These are phyloP conservation scores for Carpinus fangiana DNA, from an alignment of 306 rosid genomes.

Conservation along the genomic window DNA sequence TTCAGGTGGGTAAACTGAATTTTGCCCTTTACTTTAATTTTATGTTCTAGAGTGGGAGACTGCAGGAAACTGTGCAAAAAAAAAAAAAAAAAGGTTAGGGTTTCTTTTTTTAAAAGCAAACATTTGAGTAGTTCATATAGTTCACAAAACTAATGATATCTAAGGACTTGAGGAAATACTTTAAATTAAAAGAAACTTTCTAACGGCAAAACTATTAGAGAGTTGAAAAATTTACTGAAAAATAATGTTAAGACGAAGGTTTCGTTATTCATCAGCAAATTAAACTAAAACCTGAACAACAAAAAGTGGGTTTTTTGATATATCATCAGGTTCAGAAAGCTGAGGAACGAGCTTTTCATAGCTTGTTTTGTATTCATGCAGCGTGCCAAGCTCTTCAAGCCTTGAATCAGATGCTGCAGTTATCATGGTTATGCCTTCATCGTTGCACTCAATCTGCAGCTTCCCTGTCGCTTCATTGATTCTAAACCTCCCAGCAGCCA, in stretches of 20 bases:
- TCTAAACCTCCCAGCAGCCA: conserved; percentile 34
- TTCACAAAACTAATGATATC: background rate
- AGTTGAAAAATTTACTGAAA: background rate
- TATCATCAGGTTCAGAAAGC: conserved; percentile 18
- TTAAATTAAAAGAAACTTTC: background rate
- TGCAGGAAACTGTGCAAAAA: too few species aligned
- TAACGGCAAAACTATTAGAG: background rate
- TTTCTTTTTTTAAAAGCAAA: background rate
- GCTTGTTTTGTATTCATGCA: conserved; percentile 22
- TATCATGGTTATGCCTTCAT: conserved; percentile 19
- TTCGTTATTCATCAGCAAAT: background rate
- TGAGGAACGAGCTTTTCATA: conserved; percentile 32
- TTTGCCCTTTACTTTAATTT: too few species aligned
- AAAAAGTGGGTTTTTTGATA: conserved; percentile 28
- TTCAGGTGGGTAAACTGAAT: too few species aligned
- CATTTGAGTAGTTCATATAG: background rate
- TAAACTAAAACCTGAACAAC: conserved; percentile 30
- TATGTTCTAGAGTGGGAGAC: too few species aligned
- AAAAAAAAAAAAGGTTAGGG: background rate
- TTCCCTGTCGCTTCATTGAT: conserved; percentile 25
- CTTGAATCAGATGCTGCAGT: conserved; percentile 25
- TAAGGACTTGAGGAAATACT: background rate
- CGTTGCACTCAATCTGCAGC: conserved; percentile 30
- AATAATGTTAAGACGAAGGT: background rate
- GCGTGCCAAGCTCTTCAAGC: conserved; percentile 29